Evolutionary conservation across 2,329 filamentous ascomycete species (phyloP), one percentile per base, ranked within the genome.

Genomic region (Fusarium fujikuroi): DNA sequence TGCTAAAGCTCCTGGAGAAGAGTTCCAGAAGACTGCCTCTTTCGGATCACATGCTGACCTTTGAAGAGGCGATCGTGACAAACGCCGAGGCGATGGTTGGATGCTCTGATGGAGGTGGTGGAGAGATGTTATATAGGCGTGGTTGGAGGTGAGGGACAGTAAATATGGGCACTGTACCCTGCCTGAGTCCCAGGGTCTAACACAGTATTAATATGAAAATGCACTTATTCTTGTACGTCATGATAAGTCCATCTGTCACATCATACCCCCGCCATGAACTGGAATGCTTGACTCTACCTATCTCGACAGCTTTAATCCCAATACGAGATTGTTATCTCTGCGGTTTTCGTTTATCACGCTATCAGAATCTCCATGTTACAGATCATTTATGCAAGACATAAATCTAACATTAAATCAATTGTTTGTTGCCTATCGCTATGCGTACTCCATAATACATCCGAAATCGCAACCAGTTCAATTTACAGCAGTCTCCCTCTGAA

Each of bases 71-170:
- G 74, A 78, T 77, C 70, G 77, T 79, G 76, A 79, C 78, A 79
- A 79, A 79, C 78, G 70, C 68, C 69, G 56, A 67, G n/a, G 70
- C 58, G 46, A 69, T 79, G 76, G 78, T 79, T 79, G 76, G 78
- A 76, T 64, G 70, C 54, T 25, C 12, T 21, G 30, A 49, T 21
- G 40, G 32, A 58, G 40, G 54, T 62, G 66, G 76, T 78, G 76
- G 76, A 75, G 76, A 63, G 66, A 63, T 36, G 32, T 50, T 61
- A 62, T 52, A 42, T 49, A 50, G 49, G 60, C 64, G 43, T 71
- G 46, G 58, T 64, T 59, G 52, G 63, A 66, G 63, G 60, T 47
- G 62, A 50, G 23, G 34, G 34, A 54, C 50, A 40, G 34, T 28
- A 7, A 1, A 18, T 5, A 36, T 9, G 37, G n/a, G 34, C 54